Evolutionary conservation across 2,329 filamentous ascomycete species (phyloP), one percentile per base, ranked within the genome.

Genomic region (Fusarium nisikadoi): DNA sequence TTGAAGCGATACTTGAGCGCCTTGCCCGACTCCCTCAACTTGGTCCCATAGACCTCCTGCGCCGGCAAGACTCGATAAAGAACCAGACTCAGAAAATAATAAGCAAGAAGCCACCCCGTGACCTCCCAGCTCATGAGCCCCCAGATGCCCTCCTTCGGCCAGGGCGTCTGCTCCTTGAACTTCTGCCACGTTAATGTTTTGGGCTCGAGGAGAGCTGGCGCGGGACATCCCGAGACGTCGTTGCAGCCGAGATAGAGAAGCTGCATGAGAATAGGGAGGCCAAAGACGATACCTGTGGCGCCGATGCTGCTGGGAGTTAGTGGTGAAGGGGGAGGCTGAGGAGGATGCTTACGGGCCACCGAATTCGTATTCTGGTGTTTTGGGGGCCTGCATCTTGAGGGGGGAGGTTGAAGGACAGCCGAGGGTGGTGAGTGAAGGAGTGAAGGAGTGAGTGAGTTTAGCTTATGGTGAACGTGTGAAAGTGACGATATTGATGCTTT

Each of bases 211-310:
- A 94, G 85, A 1, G 92, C 93, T 4, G 94, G 93, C 1, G 93
- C 91, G 49, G 95, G 95, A 77, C 95, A 97, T 62, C 95, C 95
- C 9, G 93, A 90, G 60, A 95, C 85, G 79, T 97, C 94, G 81
- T 97, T 97, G 86, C 94, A 97, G 75, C 92, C 85, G 76, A 97
- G 94, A 54, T 90, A 88, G 75, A 94, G 90, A 62, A 89, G 81
- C 80, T 94, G 95, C 77, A 93, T 88, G 54, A 94, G 84, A 27
- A 93, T 65, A 0, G 94, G 94, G 2, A 97, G 89, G 53, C 91
- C 92, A 75, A 95, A 91, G 25, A 92, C 91, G 73, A 97, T 92
- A 55, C 84, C 87, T 31, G 90, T 86, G 31, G 93, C 93, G 62
- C 94, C 94, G 53, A 91, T 84, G 49, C 94, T 95, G 29, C 11